A percentile compares a stretch with the other conserved stretches of the same genome.
These are phyloP conservation scores for Dalbergia cultrata DNA, from an alignment of 306 rosid species.

Conservation along the genomic window DNA sequence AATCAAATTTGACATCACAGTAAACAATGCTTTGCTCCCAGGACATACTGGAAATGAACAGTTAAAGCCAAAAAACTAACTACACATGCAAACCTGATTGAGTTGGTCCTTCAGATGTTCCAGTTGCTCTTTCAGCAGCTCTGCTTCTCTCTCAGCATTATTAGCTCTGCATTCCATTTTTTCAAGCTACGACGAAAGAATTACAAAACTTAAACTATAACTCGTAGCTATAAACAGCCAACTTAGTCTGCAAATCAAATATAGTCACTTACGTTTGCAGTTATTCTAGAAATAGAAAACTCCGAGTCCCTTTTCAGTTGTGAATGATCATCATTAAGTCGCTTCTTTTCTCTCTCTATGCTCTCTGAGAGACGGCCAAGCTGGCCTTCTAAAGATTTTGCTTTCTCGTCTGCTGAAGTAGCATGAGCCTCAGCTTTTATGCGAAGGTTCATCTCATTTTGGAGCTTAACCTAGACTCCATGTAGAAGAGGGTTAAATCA, in stretches of 20 bases:
- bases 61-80: constrained; percentile 38
- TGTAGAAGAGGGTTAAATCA: constrained; percentile 25
- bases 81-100: constrained; percentile 65
- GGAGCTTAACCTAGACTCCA: constrained; percentile 73
- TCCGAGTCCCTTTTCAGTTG: constrained; percentile 75
- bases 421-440: constrained; percentile 73
- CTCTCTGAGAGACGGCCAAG: constrained; percentile 69
- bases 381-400: constrained; percentile 64
- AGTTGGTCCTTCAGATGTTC: constrained; percentile 71
- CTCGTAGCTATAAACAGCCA: neutral
- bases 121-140: constrained; percentile 74
- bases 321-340: constrained; percentile 63
- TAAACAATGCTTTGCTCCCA: constrained; percentile 10
- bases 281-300: constrained; percentile 73
- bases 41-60: constrained; percentile 23
- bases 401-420: constrained; percentile 77
- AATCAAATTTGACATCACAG: constrained; percentile 36
- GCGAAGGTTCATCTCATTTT: constrained; percentile 74
- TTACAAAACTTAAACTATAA: constrained; percentile 36
- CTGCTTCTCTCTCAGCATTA: constrained; percentile 79
- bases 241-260: constrained; percentile 23
- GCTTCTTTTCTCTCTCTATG: constrained; percentile 69
- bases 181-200: constrained; percentile 69
- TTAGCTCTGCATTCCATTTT: constrained; percentile 79
- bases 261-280: constrained; percentile 67